Evolutionary conservation across 768 basidiomycete genomes (phyloP), one percentile per base, ranked within the genome.

Genomic region (Mycena olivaceomarginata): DNA sequence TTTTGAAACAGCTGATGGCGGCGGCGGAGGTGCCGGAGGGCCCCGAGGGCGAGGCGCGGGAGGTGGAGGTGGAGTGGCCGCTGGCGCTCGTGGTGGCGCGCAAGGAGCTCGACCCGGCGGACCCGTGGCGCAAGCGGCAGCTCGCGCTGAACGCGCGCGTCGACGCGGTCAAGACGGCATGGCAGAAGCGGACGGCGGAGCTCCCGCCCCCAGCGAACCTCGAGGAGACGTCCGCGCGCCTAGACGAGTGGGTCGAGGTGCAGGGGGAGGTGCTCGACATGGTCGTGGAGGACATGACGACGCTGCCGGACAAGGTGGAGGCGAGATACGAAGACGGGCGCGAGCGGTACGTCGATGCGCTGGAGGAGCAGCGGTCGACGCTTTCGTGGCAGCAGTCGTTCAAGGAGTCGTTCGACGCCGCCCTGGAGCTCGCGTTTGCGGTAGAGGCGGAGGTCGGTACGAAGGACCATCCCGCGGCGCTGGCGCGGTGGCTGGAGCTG

Each of bases 1-100:
- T 95, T 79, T 91, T 92, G 91, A 89, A 90, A 76, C 84, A 87
- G 66, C 80, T 95, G 66, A 86, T 89, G 76, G 86, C 88, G 60
- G 88, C 82, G 0, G 87, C 81, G 11, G 84, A 81, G 64, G 82
- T 82, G 57, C 84, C 82, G 6, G 82, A 82, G 16, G 84, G 84
- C 2, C 77, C 72, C 16, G 84, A 86, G 37, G 85, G 85, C 0
- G 84, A 86, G 40, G 83, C 87, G 59, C 89, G 90, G 72, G 74
- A 79, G 9, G 83, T 92, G 10, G 80, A 81, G 18, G 85, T 92
- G 8, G 90, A 91, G 78, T 92, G 91, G 91, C 91, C 77, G 40
- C 16, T 79, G 10, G 74, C 74, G 15, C 67, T 75, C 13, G 62
- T 79, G 31, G n/a, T 79, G 7, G 75, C 68, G 39, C 77, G 77